These are phyloP conservation scores for Candida morakotiae DNA, from an alignment of 805 yeast species.

Conservation along the genomic window DNA sequence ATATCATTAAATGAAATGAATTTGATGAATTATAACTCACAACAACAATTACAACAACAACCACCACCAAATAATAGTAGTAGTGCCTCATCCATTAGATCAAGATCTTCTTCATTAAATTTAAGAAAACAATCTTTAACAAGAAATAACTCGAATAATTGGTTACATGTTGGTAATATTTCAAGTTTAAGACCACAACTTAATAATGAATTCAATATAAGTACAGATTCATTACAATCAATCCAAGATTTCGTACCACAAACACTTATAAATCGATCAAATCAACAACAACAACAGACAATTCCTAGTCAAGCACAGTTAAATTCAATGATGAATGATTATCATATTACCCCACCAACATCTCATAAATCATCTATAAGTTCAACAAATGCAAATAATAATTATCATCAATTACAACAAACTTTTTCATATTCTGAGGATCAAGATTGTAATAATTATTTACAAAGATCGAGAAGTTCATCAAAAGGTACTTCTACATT, in stretches of 20 bases:
- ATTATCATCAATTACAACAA: neutral
- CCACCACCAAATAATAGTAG: neutral
- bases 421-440: slow-evolving; percentile 16
- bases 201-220: slow-evolving; percentile 11
- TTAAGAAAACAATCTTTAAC: slow-evolving; percentile 42
- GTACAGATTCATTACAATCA: slow-evolving; percentile 39
- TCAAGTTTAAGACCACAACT: slow-evolving; percentile 21
- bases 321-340: slow-evolving; percentile 38
- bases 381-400: neutral
- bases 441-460: slow-evolving; percentile 30
- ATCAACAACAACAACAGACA: slow-evolving; percentile 1
- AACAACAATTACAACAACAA: slow-evolving; percentile 5
- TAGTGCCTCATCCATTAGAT: slow-evolving; percentile 17
- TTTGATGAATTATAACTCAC: slow-evolving; percentile 24
- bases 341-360: slow-evolving; percentile 34
- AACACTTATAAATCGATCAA: slow-evolving; percentile 25
- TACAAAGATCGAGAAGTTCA: slow-evolving; percentile 18
- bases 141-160: slow-evolving; percentile 37
- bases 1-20: slow-evolving; percentile 38
- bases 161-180: slow-evolving; percentile 44
- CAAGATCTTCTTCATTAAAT: slow-evolving; percentile 33
- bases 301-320: slow-evolving; percentile 8
- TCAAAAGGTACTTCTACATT: slow-evolving; percentile 25
- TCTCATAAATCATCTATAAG: slow-evolving; percentile 29
- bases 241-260: slow-evolving; percentile 44